These are phyloP conservation scores for Dimargaris cristalligena DNA, from an alignment of 192 early-diverging fungal species.

Conservation along the genomic window DNA sequence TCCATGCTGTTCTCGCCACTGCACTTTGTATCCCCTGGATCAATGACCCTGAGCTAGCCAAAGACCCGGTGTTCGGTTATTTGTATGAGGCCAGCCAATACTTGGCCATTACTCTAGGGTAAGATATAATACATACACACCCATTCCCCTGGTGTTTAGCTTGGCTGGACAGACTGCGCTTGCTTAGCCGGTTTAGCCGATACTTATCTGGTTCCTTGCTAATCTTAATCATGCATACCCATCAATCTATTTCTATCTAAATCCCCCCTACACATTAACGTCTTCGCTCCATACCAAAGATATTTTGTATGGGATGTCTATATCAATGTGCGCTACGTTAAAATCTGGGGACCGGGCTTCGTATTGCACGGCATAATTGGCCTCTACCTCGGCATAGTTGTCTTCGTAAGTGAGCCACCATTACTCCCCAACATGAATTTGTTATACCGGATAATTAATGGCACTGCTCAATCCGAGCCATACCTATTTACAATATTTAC, in stretches of 20 bases:
- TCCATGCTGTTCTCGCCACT: constrained; percentile 18
- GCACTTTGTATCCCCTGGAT: constrained; percentile 16
- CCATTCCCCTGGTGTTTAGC: no score
- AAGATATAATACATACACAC: background rate
- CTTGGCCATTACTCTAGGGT: background rate
- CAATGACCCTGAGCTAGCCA: background rate
- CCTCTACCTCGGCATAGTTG: constrained; percentile 15
- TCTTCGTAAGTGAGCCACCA: constrained; percentile 17
- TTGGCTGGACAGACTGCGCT: no score
- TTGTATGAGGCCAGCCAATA: background rate
- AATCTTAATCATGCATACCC: background rate
- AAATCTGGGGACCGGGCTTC: constrained; percentile 20
- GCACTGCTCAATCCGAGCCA: background rate
- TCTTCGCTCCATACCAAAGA: constrained; percentile 20
- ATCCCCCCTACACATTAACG: constrained; percentile 14
- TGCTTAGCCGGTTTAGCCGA: no score
- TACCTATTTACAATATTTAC: background rate
- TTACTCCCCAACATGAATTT: background rate
- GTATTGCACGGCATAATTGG: constrained; percentile 27
- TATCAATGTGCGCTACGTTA: constrained; percentile 13
- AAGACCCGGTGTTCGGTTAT: background rate
- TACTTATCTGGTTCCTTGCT: background rate
- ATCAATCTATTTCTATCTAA: background rate
- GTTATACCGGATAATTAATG: background rate
- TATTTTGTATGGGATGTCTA: constrained; percentile 33